Base-by-base conservation (phyloP, 73 alveolate genomes). In the Paramecium tetraurelia region DNA sequence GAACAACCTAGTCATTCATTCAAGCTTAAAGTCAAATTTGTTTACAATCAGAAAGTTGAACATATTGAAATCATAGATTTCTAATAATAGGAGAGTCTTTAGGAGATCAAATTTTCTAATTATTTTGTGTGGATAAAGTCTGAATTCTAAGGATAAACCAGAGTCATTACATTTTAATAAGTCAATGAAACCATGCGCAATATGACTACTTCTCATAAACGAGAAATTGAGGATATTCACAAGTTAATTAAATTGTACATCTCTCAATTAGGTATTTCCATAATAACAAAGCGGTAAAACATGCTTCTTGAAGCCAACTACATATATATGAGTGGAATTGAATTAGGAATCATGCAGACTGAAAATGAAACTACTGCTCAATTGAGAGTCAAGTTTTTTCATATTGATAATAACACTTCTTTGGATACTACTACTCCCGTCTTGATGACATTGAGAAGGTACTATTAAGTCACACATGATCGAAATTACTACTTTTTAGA, bases 401-500 rank as follows among this genome's bases (percentile, higher is more conserved):
- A 89, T 43, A 89, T 89, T 70, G 94, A 89, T 44, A 44, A 89
- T 7, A 89, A 89, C 48, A 70, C 89, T 53, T 41, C 85, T 7
- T 71, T 50, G 21, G 38, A 40, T 89, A 89, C 87, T 14, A 83
- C 87, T 3, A 89, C 86, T 22, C 94, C 94, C 1, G 84, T 89
- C 0, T 24, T 89, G 33, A 43, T 89, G 20, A 70, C 94, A 43
- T 33, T 41, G 4, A 43, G 63, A 71, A 41, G 94, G 72, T 89
- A 29, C 53, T 50, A 70, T 9, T 31, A 89, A 89, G 87, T 43
- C 27, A 58, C 57, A 0, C 44, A 89, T 71, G 71, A 83, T 59
- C 2, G 43, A 43, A 72, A 89, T 41, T 71, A 89, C 41, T 43
- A 71, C 58, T 63, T 83, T 35, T 43, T 89, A 71, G 75, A 89